Evolutionary conservation across 305 asterid species (phyloP), one percentile per base, ranked within the genome.

Genomic region (Nicotiana rustica): DNA sequence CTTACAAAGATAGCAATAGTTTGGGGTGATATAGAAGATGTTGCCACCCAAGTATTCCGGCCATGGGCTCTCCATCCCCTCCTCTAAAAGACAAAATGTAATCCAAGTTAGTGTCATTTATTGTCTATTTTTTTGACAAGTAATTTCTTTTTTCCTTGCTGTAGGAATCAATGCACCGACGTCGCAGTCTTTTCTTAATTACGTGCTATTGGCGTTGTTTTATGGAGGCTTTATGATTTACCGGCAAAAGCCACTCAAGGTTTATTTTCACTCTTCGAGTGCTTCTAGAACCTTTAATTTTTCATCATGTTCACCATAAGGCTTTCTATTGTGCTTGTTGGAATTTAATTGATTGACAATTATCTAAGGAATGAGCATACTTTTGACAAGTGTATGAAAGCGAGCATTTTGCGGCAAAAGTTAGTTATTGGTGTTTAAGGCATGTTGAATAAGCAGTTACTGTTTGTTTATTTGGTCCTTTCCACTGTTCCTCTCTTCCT

Each of bases 161-260:
- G 65, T 60, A 96, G 99, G 99, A 81, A 92, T 96, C 56, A 96
- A 95, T 86, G 98, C 98, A 84, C 98, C 99, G 38, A 96, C 99
- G 57, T 95, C 99, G 65, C 98, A 96, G 93, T 96, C 99, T 75
- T 93, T 96, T 82, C 79, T 95, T 77, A 96, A 95, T 87, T 96
- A 96, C 89, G 92, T 91, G 55, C 86, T 93, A 17, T 88, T 96
- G 93, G 96, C 96, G 19, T 86, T 95, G 85, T 86, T 90, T 73
- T 93, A 95, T 85, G 99, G 99, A 81, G 88, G 92, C 83, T 82
- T 89, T 82, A 87, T 95, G 97, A 85, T 95, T 77, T 92, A 86
- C 85, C 85, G 98, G 88, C 81, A 92, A 88, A 84, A 92, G 69
- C 85, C 93, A 17, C 91, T 96, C 85, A 96, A 95, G 99, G 98